Conservation (phyloP, 2,329 filamentous ascomycete species). For the Chlorencoelia australis region DNA sequence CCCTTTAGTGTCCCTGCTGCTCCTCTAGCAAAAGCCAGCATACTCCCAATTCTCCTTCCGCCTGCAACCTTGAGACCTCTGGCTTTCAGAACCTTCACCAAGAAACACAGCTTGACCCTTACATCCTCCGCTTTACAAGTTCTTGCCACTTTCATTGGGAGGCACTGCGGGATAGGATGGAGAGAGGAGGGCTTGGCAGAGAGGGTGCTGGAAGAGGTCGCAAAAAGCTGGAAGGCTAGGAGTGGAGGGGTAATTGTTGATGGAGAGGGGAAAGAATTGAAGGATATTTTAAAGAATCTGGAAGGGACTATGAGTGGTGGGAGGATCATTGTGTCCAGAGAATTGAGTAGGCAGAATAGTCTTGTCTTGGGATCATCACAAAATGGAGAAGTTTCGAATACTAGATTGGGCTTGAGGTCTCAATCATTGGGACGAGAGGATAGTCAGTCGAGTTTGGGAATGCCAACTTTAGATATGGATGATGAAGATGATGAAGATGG, state of each 20-base stretch:
- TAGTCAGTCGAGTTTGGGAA: constrained; percentile 55
- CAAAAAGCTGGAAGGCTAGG: constrained; percentile 81
- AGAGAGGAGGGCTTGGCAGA: constrained; percentile 90
- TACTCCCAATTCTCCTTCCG: constrained; percentile 83
- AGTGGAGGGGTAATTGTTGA: constrained; percentile 89
- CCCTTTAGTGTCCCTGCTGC: constrained; percentile 36
- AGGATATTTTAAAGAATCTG: constrained; percentile 70
- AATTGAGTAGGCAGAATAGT: constrained; percentile 53
- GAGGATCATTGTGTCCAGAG: constrained; percentile 45
- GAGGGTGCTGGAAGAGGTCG: constrained; percentile 82
- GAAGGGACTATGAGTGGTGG: constrained; percentile 89
- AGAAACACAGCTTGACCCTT: constrained; percentile 91
- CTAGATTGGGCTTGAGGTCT: constrained; percentile 44
- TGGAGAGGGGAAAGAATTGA: constrained; percentile 64
- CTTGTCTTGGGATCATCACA: constrained; percentile 48
- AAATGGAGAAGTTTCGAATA: constrained; percentile 42
- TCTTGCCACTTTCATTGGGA: constrained; percentile 80
- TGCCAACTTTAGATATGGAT: constrained; percentile 42
- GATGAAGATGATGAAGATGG: constrained; percentile 44
- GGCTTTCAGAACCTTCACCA: constrained; percentile 92
- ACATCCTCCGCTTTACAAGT: constrained; percentile 78
- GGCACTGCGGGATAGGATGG: constrained; percentile 93
- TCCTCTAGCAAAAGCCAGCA: constrained; percentile 29
- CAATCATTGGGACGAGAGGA: constrained; percentile 43
- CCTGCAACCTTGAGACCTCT: constrained; percentile 78